Conservation (phyloP, 1,284 basidiomycete species). For the Moesziomyces parantarcticus region DNA sequence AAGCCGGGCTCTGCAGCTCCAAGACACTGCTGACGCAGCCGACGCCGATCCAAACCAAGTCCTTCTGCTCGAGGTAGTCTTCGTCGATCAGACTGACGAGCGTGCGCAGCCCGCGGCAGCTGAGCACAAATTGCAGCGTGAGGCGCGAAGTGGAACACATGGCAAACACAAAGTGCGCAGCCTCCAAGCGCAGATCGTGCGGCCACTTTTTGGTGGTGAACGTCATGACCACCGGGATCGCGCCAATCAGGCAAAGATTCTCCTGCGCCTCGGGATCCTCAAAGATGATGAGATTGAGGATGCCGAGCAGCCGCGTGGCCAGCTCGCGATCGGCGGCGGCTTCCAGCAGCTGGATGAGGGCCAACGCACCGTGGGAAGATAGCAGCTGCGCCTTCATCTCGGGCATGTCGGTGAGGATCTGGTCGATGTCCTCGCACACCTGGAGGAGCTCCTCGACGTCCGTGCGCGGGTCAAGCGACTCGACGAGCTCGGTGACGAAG, state of each 20-base stretch:
- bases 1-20: slow-evolving; percentile 89
- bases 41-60: slow-evolving; percentile 91
- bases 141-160: slow-evolving; percentile 91
- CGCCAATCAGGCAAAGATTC: slow-evolving; percentile 90
- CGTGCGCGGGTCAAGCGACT: slow-evolving; percentile 82
- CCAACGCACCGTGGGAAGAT: slow-evolving; percentile 90
- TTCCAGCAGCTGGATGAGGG: slow-evolving; percentile 91
- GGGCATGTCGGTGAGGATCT: slow-evolving; percentile 81
- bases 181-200: slow-evolving; percentile 91
- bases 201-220: slow-evolving; percentile 95
- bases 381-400: slow-evolving; percentile 90
- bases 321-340: slow-evolving; percentile 82
- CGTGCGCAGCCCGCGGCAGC: slow-evolving; percentile 90
- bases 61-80: slow-evolving; percentile 86
- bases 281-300: slow-evolving; percentile 89
- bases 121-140: slow-evolving; percentile 73
- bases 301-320: slow-evolving; percentile 82
- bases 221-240: slow-evolving; percentile 70
- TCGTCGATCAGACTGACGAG: slow-evolving; percentile 95
- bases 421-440: slow-evolving; percentile 87
- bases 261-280: slow-evolving; percentile 87
- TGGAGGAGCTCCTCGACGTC: slow-evolving; percentile 82
- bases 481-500: slow-evolving; percentile 83
- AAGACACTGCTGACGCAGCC: slow-evolving; percentile 95
- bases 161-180: slow-evolving; percentile 90